Evolutionary conservation across 305 asterid species (phyloP), one percentile per base, ranked within the genome.

Genomic region (Euphrasia arctica): DNA sequence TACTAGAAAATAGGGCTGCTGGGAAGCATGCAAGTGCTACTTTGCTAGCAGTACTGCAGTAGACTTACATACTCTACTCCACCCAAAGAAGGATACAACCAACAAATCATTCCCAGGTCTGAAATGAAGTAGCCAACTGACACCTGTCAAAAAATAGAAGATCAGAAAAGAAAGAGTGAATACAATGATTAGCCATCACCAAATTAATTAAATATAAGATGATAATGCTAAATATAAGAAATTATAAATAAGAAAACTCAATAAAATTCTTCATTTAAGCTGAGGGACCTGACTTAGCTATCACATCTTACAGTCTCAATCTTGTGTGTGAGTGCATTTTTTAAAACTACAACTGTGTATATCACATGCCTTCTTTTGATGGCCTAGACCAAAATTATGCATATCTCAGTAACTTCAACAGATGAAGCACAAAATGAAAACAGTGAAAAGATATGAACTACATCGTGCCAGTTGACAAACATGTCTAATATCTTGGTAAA

Each of bases 41-140:
- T 32, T 28, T 60, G 70, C 31, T 12, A 65, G 62, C 64, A 64
- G 64, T 65, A 70, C 9, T 62, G 64, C 64, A 64, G 62, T 65
- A 70, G 47, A 82, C 99, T 85, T 83, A 93, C 97, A 76, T 93
- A 90, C 77, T 93, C 99, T 22, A 78, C 62, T 76, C 99, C 99
- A 66, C 99, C 99, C 80, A 90, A 75, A 74, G 88, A 70, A 76
- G 99, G 99, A 76, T 90, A 93, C 59, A 80, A 42, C 97, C 97
- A 93, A 73, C 94, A 86, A 72, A 93, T 90, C 99, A 93, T 88
- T 70, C 76, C 95, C 66, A 93, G 92, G 80, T 93, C 99, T 54
- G 96, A 67, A 45, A 90, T 54, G 71, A 93, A 93, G 81, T 93
- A 93, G 72, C 99, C 99, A 58, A 84, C 88, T 64, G 97, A 87